Evolutionary conservation across 164 flowering plant genomes (phyloP), one percentile per base, ranked within the genome.

Genomic region (Vitis riparia): DNA sequence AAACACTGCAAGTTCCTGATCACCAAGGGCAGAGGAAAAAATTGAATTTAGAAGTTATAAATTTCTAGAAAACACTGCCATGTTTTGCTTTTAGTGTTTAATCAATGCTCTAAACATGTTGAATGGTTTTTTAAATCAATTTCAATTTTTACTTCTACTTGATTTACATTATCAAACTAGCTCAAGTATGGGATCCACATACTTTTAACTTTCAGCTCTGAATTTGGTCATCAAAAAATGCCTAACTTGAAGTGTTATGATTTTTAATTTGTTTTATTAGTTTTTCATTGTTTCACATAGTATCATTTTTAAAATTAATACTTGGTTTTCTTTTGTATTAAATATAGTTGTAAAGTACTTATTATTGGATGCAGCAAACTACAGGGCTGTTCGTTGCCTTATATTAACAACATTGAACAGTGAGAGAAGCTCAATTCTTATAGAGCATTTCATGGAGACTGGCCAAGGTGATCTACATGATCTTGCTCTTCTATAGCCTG

Each of bases 311-410:
- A 59, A 59, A 59, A 59, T 14, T 59, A 27, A 9, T 27, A 11
- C 0, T 16, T 1, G 2, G 13, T 59, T 32, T 8, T 9, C 44
- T 51, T 55, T 53, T 70, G 30, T 16, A 15, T 32, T 51, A 58
- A 49, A 55, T 47, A 10, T 27, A 27, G 62, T 57, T 6, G 11
- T 44, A 6, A 17, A 23, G 32, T 63, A 56, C 67, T 58, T 60
- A 15, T 72, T 75, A 16, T 17, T 62, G 14, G 53, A 44, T 77
- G 59, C 87, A 90, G 95, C 95, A 71, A 90, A 90, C 68, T 95
- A 95, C 83, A 90, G 69, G 80, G 99, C 98, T 73, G 99, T 96
- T 63, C 73, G 84, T 51, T 93, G 95, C 79, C 94, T 96, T 68
- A 84, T 85, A 8, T 75, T 96, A 77, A 84, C 76, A 37, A 89